Evolutionary conservation across 176 grass and related monocot genomes (phyloP).

Genomic region (Pharus latifolius): DNA sequence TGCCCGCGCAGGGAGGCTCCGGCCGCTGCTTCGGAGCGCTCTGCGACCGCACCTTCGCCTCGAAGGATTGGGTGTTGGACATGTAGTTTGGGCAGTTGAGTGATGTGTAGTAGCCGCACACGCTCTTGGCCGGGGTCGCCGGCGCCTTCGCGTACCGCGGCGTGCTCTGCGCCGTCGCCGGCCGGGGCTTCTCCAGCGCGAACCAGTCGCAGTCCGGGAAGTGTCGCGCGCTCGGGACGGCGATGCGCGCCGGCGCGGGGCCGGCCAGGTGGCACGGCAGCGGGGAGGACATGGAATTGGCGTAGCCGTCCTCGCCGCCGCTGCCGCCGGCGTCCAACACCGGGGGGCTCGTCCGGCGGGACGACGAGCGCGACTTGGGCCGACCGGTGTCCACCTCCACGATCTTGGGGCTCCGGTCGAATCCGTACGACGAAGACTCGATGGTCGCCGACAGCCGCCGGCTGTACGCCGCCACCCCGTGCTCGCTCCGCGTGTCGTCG

Average conservation of each 20-base stretch:
- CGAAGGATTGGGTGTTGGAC: constrained; percentile 87
- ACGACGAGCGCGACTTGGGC: constrained; percentile 66
- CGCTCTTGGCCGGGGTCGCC: constrained; percentile 62
- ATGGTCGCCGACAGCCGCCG: constrained; percentile 59
- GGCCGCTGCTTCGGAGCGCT: constrained; percentile 87
- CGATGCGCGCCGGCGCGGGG: constrained; percentile 32
- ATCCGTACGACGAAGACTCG: constrained; percentile 64
- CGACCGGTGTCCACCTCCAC: constrained; percentile 84
- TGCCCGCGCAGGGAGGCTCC: not conserved
- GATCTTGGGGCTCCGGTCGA: constrained; percentile 83
- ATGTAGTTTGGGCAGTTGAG: constrained; percentile 63
- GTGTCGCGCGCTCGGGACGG: constrained; percentile 34
- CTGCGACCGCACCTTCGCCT: constrained; percentile 85
- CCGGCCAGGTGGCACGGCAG: constrained; percentile 18
- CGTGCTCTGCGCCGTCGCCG: constrained; percentile 81
- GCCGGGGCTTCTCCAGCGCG: constrained; percentile 51
- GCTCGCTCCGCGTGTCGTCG: constrained; percentile 66
- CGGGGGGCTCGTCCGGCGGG: constrained; percentile 48
- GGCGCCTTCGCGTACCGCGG: constrained; percentile 56
- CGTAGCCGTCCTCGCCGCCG: constrained; percentile 30
- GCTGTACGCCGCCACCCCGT: constrained; percentile 38
- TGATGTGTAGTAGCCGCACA: constrained; percentile 18
- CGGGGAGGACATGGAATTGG: constrained; percentile 26
- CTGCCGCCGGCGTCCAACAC: constrained; percentile 16
- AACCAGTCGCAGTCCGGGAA: constrained; percentile 55